A percentile compares a stretch with the other conserved stretches of the same genome.
These are phyloP conservation scores for Arthrobotrys iridis DNA, from an alignment of 2,329 filamentous ascomycete genomes.

Conservation along the genomic window DNA sequence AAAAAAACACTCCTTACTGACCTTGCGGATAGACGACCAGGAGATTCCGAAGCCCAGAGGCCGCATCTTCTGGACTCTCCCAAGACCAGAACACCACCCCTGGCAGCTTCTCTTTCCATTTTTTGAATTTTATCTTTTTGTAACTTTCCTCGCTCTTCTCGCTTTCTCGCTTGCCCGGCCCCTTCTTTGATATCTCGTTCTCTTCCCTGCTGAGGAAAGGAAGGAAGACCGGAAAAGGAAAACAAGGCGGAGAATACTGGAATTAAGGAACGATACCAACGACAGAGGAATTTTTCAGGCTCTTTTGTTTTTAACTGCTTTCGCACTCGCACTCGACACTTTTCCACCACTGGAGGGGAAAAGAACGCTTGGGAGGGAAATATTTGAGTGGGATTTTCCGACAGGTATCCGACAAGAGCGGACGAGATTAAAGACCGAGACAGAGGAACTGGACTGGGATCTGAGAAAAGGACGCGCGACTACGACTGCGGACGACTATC, in stretches of 20 bases:
- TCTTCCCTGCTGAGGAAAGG: constrained; percentile 2
- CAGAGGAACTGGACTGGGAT: no score
- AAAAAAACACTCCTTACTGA: not conserved
- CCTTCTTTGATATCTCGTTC: constrained; percentile 16
- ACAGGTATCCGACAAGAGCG: no score
- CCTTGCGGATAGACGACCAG: constrained; percentile 15
- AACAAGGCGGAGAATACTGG: constrained; percentile 51
- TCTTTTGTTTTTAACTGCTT: not conserved
- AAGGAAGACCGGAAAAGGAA: constrained; percentile 40
- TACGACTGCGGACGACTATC: not conserved
- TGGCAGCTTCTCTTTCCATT: not conserved
- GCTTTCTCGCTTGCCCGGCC: constrained; percentile 27
- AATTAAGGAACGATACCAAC: constrained; percentile 42
- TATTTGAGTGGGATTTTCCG: no score
- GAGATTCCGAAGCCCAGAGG: constrained; percentile 1
- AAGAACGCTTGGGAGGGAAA: not conserved
- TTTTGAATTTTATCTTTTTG: not conserved
- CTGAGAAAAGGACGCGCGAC: not conserved
- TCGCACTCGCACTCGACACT: not conserved
- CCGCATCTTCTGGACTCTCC: no score
- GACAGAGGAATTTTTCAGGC: constrained; percentile 21
- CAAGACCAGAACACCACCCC: no score
- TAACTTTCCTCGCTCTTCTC: no score
- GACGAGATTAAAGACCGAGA: no score
- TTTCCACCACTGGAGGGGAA: not conserved